A percentile compares a stretch with the other conserved stretches of the same genome.
phyloP scores from a whole-genome alignment of 1,139 yeast species.

The Yamadazyma kanchanaburiensis region DNA sequence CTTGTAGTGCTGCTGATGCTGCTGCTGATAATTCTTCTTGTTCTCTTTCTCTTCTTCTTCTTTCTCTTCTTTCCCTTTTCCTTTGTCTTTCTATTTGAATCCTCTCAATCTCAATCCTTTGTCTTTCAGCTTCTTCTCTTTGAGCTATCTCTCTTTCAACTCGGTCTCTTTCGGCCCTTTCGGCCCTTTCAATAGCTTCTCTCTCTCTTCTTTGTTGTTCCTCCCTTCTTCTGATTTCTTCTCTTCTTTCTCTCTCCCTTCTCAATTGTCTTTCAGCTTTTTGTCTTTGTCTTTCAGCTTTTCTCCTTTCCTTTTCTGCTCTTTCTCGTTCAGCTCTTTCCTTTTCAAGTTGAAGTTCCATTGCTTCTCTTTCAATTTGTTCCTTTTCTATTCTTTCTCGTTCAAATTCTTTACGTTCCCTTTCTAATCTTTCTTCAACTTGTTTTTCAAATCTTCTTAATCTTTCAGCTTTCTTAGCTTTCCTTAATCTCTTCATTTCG shows the following conservation, averaged over 20 bases:
- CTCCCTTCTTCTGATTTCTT: not conserved
- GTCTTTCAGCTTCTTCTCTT: slow-evolving; percentile 1
- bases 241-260: slow-evolving; percentile 1
- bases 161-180: slow-evolving; percentile 3
- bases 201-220: slow-evolving; percentile 1
- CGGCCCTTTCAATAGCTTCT: too few relatives aligned
- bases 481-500: not conserved
- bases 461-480: not conserved
- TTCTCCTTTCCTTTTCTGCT: slow-evolving; percentile 1
- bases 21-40: slow-evolving; percentile 2
- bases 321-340: slow-evolving; percentile 3
- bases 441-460: not conserved
- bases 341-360: slow-evolving; percentile 2
- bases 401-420: slow-evolving; percentile 2
- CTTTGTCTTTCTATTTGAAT: slow-evolving; percentile 1
- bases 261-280: not conserved
- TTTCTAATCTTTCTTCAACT: slow-evolving; percentile 1
- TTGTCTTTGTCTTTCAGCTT: not conserved
- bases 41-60: slow-evolving; percentile 2
- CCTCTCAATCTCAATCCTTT: too few relatives aligned
- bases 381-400: slow-evolving; percentile 5
- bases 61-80: slow-evolving; percentile 4
- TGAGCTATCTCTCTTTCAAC: slow-evolving; percentile 4
- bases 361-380: slow-evolving; percentile 3
- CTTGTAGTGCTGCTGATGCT: not conserved